These are phyloP conservation scores for Oenanthe javanica DNA, from an alignment of 140 eudicot species.

Conservation along the genomic window DNA sequence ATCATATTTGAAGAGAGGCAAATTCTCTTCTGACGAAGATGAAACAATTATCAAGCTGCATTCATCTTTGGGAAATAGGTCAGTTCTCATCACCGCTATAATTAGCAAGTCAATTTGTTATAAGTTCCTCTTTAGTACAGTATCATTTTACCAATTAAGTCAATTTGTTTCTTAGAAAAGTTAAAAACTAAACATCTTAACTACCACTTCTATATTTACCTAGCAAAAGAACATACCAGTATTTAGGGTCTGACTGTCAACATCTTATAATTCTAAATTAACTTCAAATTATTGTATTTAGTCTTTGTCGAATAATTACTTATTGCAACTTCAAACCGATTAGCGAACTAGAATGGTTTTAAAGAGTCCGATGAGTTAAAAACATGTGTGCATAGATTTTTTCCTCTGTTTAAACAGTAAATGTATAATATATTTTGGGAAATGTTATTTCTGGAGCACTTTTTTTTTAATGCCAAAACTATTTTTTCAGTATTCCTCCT, in stretches of 20 bases:
- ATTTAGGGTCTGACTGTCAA: background rate
- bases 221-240: background rate
- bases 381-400: too few species aligned
- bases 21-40: conserved; percentile 57
- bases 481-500: too few species aligned
- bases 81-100: background rate
- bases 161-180: too few species aligned
- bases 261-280: background rate
- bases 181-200: too few species aligned
- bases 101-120: background rate
- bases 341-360: background rate
- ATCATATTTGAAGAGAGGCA: conserved; percentile 73
- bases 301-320: background rate
- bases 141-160: too few species aligned
- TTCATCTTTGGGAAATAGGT: conserved; percentile 71
- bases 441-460: too few species aligned
- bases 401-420: too few species aligned
- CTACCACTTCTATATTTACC: background rate
- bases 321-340: background rate
- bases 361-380: too few species aligned
- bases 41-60: conserved; percentile 54
- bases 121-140: too few species aligned
- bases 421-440: too few species aligned
- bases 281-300: background rate
- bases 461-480: too few species aligned